Base-by-base conservation (phyloP, 1,139 yeast genomes). In the Meyerozyma sp. region DNA sequence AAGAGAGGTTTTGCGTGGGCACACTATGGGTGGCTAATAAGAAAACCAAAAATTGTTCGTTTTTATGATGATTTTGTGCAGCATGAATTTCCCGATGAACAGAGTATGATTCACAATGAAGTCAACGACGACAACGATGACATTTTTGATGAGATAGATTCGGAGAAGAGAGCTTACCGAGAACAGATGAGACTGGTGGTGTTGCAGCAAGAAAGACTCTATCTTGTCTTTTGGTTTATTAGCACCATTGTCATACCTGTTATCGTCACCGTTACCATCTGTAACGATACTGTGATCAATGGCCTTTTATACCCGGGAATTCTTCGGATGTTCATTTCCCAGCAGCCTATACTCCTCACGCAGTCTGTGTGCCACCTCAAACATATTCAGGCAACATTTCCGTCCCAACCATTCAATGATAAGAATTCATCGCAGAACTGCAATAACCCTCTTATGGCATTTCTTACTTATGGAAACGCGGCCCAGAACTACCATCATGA, bases 401-500 rank as follows among this genome's bases (percentile, higher is more conserved):
- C 77, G 1, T 56, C 68, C 4, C 84, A 81, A 52, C 85, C 87
- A 1, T 83, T 79, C 55, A 82, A 78, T 53, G 86, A 81, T 56
- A 71, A 74, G 25, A 81, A 79, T 52, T 76, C 86, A 2, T 68
- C 77, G n/a, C 62, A 62, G 20, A 63, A 73, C 48, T 70, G 77
- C 46, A 58, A 62, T 44, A 73, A 73, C 42, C 82, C 84, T n/a
- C 43, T 82, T 6, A 58, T 81, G 2, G 67, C 82, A 2, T 47
- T 81, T 3, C 53, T 83, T 8, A 79, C 88, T 0, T 79, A 79
- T 56, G 91, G 91, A 2, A 89, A 84, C 58, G 62, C 72, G 8
- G 64, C 73, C 52, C 86, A 82, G 50, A 83, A 82, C 56, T 84
- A 79, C 56, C 91, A 84, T 57, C 89, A 84, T 55, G 89, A 82